Evolutionary conservation across 176 grass and related monocot species (phyloP).

Genomic region (Oryza rufipogon): DNA sequence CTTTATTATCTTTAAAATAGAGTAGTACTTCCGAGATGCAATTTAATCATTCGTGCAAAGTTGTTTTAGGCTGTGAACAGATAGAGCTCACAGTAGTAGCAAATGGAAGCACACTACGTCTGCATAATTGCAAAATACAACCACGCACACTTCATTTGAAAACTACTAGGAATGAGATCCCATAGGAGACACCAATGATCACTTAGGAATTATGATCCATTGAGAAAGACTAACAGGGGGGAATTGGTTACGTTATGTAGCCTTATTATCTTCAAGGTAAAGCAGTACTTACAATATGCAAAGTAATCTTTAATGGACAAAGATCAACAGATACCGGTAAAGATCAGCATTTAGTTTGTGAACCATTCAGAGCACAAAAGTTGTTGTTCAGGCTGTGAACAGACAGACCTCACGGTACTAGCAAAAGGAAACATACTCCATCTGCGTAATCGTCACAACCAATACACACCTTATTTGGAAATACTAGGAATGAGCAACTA

Average conservation of each 20-base stretch:
- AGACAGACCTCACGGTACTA: constrained; percentile 7
- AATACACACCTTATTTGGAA: constrained; percentile 49
- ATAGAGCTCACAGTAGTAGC: not conserved
- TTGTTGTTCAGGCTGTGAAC: constrained; percentile 9
- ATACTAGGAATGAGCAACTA: constrained; percentile 41
- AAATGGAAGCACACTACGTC: constrained; percentile 27
- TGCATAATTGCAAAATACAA: constrained; percentile 27
- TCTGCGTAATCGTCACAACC: constrained; percentile 38
- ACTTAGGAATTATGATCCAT: not conserved
- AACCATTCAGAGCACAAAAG: constrained; percentile 23
- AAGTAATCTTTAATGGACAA: constrained; percentile 22
- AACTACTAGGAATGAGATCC: constrained; percentile 36
- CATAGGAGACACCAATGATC: constrained; percentile 21
- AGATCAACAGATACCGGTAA: constrained; percentile 5
- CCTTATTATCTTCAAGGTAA: not conserved
- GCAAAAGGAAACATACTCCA: constrained; percentile 33
- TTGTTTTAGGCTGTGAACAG: constrained; percentile 16
- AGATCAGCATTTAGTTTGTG: constrained; percentile 25
- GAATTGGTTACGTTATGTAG: not conserved
- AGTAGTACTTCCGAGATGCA: not conserved
- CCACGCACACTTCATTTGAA: constrained; percentile 45
- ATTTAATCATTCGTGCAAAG: constrained; percentile 12
- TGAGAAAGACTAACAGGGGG: not conserved
- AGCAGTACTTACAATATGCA: not conserved
- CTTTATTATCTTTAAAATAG: not conserved